phyloP scores from a whole-genome alignment of 805 yeast genomes.

The Saccharomycopsis fodiens region DNA sequence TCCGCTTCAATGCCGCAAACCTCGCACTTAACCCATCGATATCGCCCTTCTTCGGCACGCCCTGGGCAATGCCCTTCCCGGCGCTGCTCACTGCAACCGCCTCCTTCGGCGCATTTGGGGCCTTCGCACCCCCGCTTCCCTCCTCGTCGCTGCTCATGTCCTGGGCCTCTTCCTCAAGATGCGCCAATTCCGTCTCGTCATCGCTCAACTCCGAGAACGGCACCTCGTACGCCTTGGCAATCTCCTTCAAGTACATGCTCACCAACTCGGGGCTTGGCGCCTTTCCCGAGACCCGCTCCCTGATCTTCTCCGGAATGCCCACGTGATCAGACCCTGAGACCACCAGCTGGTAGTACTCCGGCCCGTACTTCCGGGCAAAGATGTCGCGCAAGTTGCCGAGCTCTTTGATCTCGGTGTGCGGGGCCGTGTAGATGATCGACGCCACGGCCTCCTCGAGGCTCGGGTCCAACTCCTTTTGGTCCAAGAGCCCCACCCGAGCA shows the following conservation, averaged over 20 bases:
- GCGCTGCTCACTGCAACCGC: constrained; percentile 21
- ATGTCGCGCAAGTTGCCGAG: constrained; percentile 52
- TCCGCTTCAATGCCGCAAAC: constrained; percentile 62
- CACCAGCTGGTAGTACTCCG: constrained; percentile 53
- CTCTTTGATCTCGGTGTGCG: constrained; percentile 73
- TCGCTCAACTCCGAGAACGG: constrained; percentile 53
- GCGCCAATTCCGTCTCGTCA: constrained; percentile 26
- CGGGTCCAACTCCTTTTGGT: constrained; percentile 40
- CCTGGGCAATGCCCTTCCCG: constrained; percentile 16
- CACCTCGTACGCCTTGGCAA: constrained; percentile 71
- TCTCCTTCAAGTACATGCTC: constrained; percentile 63
- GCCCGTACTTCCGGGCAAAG: constrained; percentile 55
- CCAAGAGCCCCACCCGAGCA: constrained; percentile 63
- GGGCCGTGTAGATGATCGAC: constrained; percentile 60
- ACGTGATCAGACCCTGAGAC: constrained; percentile 40
- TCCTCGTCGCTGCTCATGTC: constrained; percentile 26
- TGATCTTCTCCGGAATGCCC: constrained; percentile 58
- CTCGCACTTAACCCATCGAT: constrained; percentile 61
- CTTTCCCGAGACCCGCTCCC: constrained; percentile 52
- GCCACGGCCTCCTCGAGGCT: constrained; percentile 72
- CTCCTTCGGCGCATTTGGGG: constrained; percentile 1
- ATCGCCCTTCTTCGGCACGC: constrained; percentile 34
- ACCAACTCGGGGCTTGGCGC: constrained; percentile 66
- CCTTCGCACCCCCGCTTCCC: constrained; percentile 32
- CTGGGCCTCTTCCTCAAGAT: constrained; percentile 22